phyloP scores from a whole-genome alignment of 768 basidiomycete species.

The Tulasnella sp. region DNA sequence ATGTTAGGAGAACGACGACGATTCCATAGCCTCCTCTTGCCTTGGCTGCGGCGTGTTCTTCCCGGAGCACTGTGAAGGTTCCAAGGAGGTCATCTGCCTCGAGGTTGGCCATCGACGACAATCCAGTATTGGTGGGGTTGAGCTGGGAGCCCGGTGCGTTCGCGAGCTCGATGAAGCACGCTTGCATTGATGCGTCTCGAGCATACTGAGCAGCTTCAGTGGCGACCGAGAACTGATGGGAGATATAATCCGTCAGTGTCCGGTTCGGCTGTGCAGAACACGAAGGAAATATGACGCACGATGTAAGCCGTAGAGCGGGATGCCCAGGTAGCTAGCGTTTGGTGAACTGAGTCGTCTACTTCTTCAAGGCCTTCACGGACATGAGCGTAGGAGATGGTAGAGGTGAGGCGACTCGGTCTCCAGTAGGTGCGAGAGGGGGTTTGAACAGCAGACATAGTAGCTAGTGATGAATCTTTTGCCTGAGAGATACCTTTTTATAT shows the following conservation, averaged over 20 bases:
- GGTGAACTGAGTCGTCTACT: constrained; percentile 15
- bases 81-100: constrained; percentile 22
- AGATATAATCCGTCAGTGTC: neutral
- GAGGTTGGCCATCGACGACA: neutral
- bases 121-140: constrained; percentile 1
- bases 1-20: constrained; percentile 20
- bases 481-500: neutral
- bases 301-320: neutral
- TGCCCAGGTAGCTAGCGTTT: constrained; percentile 20
- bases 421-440: constrained; percentile 20
- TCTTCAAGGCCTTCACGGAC: constrained; percentile 21
- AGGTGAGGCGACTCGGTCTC: constrained; percentile 15
- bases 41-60: constrained; percentile 18
- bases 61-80: constrained; percentile 20
- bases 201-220: constrained; percentile 3
- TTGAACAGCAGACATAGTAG: constrained; percentile 3
- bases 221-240: neutral
- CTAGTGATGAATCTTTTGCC: neutral
- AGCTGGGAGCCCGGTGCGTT: neutral
- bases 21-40: constrained; percentile 4
- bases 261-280: neutral
- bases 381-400: constrained; percentile 21
- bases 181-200: neutral
- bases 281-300: neutral
- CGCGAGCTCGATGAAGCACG: constrained; percentile 14